These are phyloP conservation scores for Liquidambar formosana DNA, from an alignment of 164 flowering plant genomes.

Conservation along the genomic window DNA sequence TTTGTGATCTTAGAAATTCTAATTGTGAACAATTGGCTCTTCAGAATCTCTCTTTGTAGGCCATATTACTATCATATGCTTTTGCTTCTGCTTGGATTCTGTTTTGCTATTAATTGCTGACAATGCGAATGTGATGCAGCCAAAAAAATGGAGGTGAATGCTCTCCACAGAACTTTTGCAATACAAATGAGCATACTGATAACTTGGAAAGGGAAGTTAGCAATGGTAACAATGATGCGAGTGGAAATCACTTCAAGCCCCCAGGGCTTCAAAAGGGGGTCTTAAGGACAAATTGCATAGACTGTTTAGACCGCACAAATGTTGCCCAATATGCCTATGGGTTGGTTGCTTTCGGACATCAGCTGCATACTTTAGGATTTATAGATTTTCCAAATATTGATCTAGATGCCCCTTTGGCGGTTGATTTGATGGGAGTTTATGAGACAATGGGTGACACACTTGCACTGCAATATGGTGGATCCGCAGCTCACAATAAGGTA, in stretches of 20 bases:
- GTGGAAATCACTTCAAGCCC: constrained; percentile 33
- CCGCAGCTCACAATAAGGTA: constrained; percentile 99
- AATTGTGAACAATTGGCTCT: background rate
- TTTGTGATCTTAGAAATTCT: background rate
- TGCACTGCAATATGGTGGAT: constrained; percentile 95
- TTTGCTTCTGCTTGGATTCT: background rate
- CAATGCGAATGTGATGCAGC: constrained; percentile 4
- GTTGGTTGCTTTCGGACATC: constrained; percentile 82
- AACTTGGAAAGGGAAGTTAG: constrained; percentile 27
- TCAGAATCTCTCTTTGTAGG: background rate
- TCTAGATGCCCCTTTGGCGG: constrained; percentile 61
- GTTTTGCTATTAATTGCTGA: constrained; percentile 8
- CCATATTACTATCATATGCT: background rate
- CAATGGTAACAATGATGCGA: constrained; percentile 19
- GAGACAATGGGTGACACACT: constrained; percentile 96
- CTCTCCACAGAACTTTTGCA: constrained; percentile 14
- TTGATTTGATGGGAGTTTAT: constrained; percentile 69
- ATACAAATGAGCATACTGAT: constrained; percentile 31
- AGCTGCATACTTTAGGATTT: constrained; percentile 70
- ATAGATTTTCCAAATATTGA: constrained; percentile 45
- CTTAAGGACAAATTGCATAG: constrained; percentile 93
- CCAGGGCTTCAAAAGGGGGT: constrained; percentile 77
- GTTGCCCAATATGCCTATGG: constrained; percentile 95
- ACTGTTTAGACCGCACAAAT: constrained; percentile 98
- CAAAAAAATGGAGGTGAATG: constrained; percentile 13